These are phyloP conservation scores for Oidium heveae DNA, from an alignment of 2,329 filamentous ascomycete species.

Conservation along the genomic window DNA sequence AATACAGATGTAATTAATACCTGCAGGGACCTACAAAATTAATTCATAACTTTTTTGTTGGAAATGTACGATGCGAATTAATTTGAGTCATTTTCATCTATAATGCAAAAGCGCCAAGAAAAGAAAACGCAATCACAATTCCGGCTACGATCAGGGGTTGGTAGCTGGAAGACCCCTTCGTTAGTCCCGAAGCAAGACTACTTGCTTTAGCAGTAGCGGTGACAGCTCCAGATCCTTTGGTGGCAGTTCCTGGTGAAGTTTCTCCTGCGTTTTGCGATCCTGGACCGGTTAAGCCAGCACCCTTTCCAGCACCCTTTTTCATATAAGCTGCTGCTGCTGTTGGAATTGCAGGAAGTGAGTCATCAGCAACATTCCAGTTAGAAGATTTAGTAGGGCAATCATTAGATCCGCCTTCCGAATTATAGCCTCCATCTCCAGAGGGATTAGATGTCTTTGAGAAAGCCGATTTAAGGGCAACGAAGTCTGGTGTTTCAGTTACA, in stretches of 20 bases:
- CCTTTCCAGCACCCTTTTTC: conserved; percentile 22
- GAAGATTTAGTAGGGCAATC: conserved; percentile 20
- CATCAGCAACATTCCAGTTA: conserved; percentile 22
- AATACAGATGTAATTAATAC: not conserved
- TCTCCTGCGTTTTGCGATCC: conserved; percentile 12
- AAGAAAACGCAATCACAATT: conserved; percentile 5
- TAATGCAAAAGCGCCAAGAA: conserved; percentile 5
- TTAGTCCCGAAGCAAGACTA: conserved; percentile 3
- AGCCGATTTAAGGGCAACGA: conserved; percentile 21
- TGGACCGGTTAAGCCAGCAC: conserved; percentile 16
- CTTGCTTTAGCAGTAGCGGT: conserved; percentile 5
- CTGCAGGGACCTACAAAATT: not conserved
- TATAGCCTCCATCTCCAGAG: conserved; percentile 22
- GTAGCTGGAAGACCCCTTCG: conserved; percentile 4
- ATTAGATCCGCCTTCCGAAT: conserved; percentile 11
- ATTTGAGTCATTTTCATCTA: not conserved
- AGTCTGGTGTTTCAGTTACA: conserved; percentile 21
- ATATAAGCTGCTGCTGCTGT: conserved; percentile 18
- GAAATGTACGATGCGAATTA: not conserved
- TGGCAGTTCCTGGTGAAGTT: conserved; percentile 10
- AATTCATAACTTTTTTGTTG: not conserved
- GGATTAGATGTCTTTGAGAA: conserved; percentile 21
- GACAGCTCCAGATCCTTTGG: conserved; percentile 8
- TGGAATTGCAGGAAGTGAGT: conserved; percentile 23
- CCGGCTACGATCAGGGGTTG: conserved; percentile 5